Base-by-base conservation (phyloP, 352 stramenopile species). In the Phytopythium delawarense region DNA sequence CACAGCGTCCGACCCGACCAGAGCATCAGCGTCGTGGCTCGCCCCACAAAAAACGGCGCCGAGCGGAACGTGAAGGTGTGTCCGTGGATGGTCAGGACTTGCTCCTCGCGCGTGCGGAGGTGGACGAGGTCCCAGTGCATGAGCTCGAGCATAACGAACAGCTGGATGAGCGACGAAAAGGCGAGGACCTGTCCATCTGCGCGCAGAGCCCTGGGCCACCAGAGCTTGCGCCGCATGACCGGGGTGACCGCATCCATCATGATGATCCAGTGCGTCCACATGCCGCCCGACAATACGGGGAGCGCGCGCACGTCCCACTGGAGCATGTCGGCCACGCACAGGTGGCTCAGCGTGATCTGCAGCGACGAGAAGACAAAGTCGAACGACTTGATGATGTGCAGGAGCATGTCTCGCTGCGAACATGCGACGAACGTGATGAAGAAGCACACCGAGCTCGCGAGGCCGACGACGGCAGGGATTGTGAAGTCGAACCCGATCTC, bases 11-110 rank as follows among this genome's bases (percentile, higher is more conserved):
- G 67, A 18, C 54, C 35, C n/a, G 65, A 59, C 67, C 67, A 71
- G 23, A 71, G 44, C 57, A 68, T 9, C 45, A 74, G 49, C 58
- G 62, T 74, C 60, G 63, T 68, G 20, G 69, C 53, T 45, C 67
- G 57, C 6, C 61, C 69, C 18, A 71, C 63, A 4, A 74, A 62
- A 35, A 68, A 62, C 7, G 67, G 61, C 57, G 59, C 56, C 20
- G 64, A 59, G 35, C 64, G 21, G 49, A 74, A 45, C 1, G 55
- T 28, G 32, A 66, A 59, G 9, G 21, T 25, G n/a, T 34, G 57
- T 18, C 57, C 57, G 39, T 53, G 57, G 1, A 52, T 44, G 1
- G 35, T n/a, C 13, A 56, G 7, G 1, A 39, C 40, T n/a, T 50
- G 37, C 4, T 30, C 37, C 25, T 60, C 54, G 34, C 54, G 54